Evolutionary conservation across 148 eudicot genomes (phyloP).

Genomic region (Cornus controversa): DNA sequence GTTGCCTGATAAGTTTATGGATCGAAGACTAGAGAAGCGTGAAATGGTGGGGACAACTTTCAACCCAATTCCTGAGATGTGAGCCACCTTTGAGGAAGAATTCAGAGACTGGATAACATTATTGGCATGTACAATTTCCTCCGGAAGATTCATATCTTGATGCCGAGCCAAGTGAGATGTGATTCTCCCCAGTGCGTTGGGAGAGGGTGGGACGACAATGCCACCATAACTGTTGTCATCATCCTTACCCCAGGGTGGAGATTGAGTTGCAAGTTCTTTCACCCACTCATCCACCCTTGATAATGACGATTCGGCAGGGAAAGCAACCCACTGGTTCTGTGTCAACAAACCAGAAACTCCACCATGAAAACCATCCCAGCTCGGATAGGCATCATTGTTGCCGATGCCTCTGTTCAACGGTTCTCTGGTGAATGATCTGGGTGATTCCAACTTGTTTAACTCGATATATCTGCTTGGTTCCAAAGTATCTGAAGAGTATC

Average conservation of each 20-base stretch:
- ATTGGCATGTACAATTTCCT: constrained; percentile 71
- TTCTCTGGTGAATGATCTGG: constrained; percentile 35
- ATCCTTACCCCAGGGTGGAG: constrained; percentile 19
- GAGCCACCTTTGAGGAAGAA: constrained; percentile 88
- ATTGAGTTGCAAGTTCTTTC: constrained; percentile 49
- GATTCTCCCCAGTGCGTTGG: constrained; percentile 41
- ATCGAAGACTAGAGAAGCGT: constrained; percentile 71
- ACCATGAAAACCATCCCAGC: constrained; percentile 40
- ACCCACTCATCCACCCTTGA: constrained; percentile 77
- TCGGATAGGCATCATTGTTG: constrained; percentile 23
- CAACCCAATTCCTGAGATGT: constrained; percentile 75
- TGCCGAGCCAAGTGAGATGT: constrained; percentile 18
- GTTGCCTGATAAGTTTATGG: constrained; percentile 85
- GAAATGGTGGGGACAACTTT: constrained; percentile 67
- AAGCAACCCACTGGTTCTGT: constrained; percentile 93
- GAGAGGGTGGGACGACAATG: constrained; percentile 54
- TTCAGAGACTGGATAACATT: constrained; percentile 74
- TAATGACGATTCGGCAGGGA: constrained; percentile 53
- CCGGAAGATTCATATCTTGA: constrained; percentile 42
- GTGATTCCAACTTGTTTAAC: constrained; percentile 34
- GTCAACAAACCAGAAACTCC: constrained; percentile 69
- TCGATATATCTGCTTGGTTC: constrained; percentile 47
- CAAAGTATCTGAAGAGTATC: constrained; percentile 80
- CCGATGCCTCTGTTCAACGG: constrained; percentile 17
- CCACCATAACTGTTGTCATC: constrained; percentile 24